Base-by-base conservation (phyloP, 148 eudicot species). In the Fagopyrum tataricum region DNA sequence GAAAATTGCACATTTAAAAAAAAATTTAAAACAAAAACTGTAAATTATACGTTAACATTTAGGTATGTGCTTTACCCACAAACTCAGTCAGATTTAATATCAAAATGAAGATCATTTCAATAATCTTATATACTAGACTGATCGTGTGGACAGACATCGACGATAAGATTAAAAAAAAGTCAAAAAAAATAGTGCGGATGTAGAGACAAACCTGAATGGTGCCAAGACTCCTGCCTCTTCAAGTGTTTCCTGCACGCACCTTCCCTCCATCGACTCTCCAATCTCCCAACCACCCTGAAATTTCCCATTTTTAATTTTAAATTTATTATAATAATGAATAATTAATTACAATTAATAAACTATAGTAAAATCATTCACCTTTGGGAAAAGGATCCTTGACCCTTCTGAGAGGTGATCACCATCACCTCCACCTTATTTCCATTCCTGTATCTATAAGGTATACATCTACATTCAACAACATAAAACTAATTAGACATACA, bases 181-280 rank as follows among this genome's bases (percentile, higher is more conserved):
- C 69, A 37, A 64, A 64, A 31, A 31, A 15, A 10, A 43, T 4
- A 43, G 44, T 31, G 69, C 69, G n/a, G 43, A 17, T 4, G n/a
- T 12, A 61, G 40, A 24, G 67, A 61, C 42, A 64, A 64, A 64
- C 89, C 85, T 88, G 80, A 52, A 85, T 77, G 44, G 70, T 76
- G 69, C 93, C 93, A 61, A 76, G 69, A 89, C 93, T 20, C 93
- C 93, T 24, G 93, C 93, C 76, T 87, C 94, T 74, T 89, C 94
- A 13, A 85, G 79, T 23, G 85, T 76, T 68, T 89, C 94, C 94
- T 75, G 49, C 67, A 73, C 56, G 86, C 94, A 0, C 91, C 94
- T 80, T 84, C 89, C 89, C 78, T 87, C 80, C 44, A 74, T 72
- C 12, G 89, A 85, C 82, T 89, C 94, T 75, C 87, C 91, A 39